Percentiles rank a stretch among this genome's conserved stretches.
These are phyloP conservation scores for Macroventuria anomochaeta DNA, from an alignment of 2,329 filamentous ascomycete genomes.

Conservation along the genomic window DNA sequence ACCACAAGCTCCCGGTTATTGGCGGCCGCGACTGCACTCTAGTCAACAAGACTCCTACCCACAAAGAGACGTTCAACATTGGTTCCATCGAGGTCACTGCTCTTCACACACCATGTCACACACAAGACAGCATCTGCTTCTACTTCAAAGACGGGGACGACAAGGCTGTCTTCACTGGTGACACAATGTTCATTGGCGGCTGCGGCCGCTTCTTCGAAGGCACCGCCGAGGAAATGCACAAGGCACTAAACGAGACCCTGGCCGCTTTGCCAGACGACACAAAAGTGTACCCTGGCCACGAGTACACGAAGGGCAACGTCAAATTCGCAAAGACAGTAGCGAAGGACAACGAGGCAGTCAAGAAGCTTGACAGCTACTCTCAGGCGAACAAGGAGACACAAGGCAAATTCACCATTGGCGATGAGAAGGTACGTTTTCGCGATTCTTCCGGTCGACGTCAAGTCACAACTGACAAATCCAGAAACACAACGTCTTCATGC, in stretches of 20 bases:
- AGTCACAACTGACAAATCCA: conserved; percentile 43
- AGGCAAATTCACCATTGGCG: conserved; percentile 93
- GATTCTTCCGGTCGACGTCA: neutral
- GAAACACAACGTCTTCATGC: conserved; percentile 98
- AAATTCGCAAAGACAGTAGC: conserved; percentile 82
- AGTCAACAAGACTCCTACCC: conserved; percentile 76
- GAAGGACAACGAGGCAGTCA: conserved; percentile 70
- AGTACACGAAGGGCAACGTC: conserved; percentile 97
- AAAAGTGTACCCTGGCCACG: conserved; percentile 91
- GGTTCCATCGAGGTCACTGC: conserved; percentile 83
- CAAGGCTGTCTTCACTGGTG: conserved; percentile 89
- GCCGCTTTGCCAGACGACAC: conserved; percentile 86
- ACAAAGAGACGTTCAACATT: conserved; percentile 81
- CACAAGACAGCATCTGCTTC: conserved; percentile 97
- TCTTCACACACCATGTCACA: conserved; percentile 96
- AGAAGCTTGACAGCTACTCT: conserved; percentile 78
- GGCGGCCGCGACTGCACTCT: conserved; percentile 85
- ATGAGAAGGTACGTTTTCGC: conserved; percentile 78
- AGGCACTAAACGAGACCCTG: conserved; percentile 85
- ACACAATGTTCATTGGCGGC: conserved; percentile 93
- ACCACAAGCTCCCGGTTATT: conserved; percentile 75
- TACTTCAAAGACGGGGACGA: conserved; percentile 81
- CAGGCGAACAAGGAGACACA: conserved; percentile 85
- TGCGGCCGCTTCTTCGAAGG: conserved; percentile 98
- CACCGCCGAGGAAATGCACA: conserved; percentile 83